Evolutionary conservation across 2,329 filamentous ascomycete genomes (phyloP).

Genomic region (Colletotrichum sp.): DNA sequence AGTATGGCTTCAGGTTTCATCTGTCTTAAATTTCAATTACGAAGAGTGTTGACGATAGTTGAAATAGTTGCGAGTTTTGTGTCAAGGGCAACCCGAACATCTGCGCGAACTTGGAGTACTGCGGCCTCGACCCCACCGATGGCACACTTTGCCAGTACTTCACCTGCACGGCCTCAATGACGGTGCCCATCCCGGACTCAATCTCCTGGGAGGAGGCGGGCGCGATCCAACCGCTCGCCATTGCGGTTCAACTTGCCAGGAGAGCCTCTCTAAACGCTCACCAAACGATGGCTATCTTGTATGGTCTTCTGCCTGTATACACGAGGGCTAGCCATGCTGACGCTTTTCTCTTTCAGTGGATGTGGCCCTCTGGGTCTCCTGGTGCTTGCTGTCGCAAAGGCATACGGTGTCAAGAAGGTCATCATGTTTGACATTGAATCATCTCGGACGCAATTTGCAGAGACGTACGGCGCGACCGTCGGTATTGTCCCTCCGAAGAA

Average conservation of each 20-base stretch:
- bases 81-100: neutral
- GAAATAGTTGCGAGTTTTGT: neutral
- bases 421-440: neutral
- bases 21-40: rapidly evolving
- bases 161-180: neutral
- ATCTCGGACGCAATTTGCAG: neutral
- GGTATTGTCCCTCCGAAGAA: neutral
- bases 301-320: too few relatives aligned
- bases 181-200: neutral
- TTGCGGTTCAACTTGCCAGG: neutral
- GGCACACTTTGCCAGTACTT: neutral
- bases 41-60: rapidly evolving
- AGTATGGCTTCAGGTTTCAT: neutral
- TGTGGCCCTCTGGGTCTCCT: neutral
- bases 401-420: neutral
- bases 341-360: neutral
- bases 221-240: neutral
- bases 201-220: neutral
- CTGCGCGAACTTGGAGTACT: neutral
- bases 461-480: neutral
- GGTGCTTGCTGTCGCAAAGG: neutral
- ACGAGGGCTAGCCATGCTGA: rapidly evolving
- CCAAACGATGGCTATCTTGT: neutral
- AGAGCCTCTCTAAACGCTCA: neutral
- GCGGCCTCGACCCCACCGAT: neutral